A percentile compares a stretch with the other conserved stretches of the same genome.
Conservation (phyloP, 345 rosid genomes). For the Crucihimalaya himalaica region DNA sequence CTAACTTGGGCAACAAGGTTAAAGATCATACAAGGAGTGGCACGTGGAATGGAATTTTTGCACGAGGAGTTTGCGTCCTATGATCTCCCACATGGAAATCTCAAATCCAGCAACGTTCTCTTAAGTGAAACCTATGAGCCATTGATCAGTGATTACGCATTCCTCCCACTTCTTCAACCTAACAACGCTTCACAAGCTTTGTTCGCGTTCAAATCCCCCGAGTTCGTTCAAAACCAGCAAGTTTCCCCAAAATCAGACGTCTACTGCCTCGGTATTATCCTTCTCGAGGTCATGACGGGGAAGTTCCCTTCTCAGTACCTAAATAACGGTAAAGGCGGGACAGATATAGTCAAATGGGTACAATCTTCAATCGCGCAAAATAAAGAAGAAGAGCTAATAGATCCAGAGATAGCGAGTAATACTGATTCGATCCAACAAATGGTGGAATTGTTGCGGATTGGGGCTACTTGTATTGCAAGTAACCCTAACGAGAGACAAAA, state of each 20-base stretch:
- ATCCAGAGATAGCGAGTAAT: constrained; percentile 60
- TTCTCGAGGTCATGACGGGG: constrained; percentile 77
- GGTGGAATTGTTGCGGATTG: constrained; percentile 54
- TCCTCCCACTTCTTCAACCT: constrained; percentile 50
- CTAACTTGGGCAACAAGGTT: constrained; percentile 66
- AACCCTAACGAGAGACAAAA: constrained; percentile 49
- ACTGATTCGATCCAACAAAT: constrained; percentile 45
- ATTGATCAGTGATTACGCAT: constrained; percentile 64
- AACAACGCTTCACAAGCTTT: constrained; percentile 45
- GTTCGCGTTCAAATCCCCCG: constrained; percentile 66
- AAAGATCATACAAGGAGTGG: constrained; percentile 64
- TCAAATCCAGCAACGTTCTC: constrained; percentile 82
- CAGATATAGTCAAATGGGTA: constrained; percentile 60
- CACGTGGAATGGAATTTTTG: constrained; percentile 60
- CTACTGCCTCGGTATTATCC: constrained; percentile 68
- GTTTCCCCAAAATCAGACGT: constrained; percentile 71
- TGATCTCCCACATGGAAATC: constrained; percentile 81
- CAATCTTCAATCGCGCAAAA: constrained; percentile 46
- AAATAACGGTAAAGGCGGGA: constrained; percentile 58
- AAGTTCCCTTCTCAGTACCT: constrained; percentile 70
- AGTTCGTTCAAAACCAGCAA: constrained; percentile 45
- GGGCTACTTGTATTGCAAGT: constrained; percentile 57
- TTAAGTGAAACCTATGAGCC: constrained; percentile 58
- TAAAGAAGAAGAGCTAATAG: constrained; percentile 57
- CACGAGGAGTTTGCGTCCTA: constrained; percentile 54